Base-by-base conservation (phyloP, 2,329 filamentous ascomycete genomes). In the Penicillium sp. region DNA sequence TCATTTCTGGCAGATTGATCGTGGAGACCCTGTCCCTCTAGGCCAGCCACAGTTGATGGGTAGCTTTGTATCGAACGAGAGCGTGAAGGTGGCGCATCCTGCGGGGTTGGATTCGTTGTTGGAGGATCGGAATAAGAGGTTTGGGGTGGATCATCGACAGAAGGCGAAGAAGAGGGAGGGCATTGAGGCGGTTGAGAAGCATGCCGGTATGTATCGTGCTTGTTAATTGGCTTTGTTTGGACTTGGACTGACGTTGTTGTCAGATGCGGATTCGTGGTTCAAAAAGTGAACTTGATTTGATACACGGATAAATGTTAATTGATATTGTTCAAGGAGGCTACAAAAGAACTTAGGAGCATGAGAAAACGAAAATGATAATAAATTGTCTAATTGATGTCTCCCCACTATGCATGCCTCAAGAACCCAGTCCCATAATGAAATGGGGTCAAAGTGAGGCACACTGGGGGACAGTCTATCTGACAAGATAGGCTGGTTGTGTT, bases 1-100 rank as follows among this genome's bases (percentile, higher is more conserved):
- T 73, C 91, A 96, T 71, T 79, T 94, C 42, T 96, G 92, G 91
- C 90, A 96, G 81, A 85, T 88, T 17, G 91, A 96, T 75, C 79
- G 83, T 6, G 90, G 90, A 0, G 85, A 93, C 68, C 73, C 77
- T 51, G 67, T 89, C 53, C 86, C 86, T 1, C 68, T 88, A 62
- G 86, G 86, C 0, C 70, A 75, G 60, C 86, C 87, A 55, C 75
- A 86, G 73, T 73, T 89, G 63, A 88, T 89, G 83, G 85, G 81
- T 61, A 88, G 86, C 66, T 86, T 80, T 61, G 70, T 61, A 3
- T 65, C 68, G 17, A 63, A 70, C 33, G 70, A 66, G 38, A 66
- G 55, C 31, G 67, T 71, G 19, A 57, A 65, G 45, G 39, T 61
- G 58, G 65, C 66, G 4, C 47, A 66, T 53, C 56, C 65, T 49